These are phyloP conservation scores for Cynara cardunculus DNA, from an alignment of 129 eudicot genomes.

Conservation along the genomic window DNA sequence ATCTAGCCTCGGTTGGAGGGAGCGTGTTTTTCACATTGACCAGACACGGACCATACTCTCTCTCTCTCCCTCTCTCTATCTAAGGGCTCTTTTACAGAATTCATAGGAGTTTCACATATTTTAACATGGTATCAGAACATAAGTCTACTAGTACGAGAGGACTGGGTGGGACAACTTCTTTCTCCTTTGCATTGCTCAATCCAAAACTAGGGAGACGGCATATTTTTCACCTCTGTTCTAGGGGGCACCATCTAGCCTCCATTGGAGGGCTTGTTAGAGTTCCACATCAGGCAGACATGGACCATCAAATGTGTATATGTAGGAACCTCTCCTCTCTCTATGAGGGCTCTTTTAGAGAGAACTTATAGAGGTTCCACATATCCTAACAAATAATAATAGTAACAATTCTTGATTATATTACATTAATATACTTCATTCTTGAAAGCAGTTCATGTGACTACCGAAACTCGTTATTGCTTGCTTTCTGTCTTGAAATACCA, in stretches of 20 bases:
- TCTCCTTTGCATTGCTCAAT: neutral
- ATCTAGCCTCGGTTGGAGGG: neutral
- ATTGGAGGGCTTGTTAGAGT: neutral
- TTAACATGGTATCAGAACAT: neutral
- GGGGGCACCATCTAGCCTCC: neutral
- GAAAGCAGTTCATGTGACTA: neutral
- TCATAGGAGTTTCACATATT: neutral
- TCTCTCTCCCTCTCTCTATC: neutral
- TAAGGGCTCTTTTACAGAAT: neutral
- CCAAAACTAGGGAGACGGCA: neutral
- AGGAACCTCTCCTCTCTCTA: neutral
- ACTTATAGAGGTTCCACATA: neutral
- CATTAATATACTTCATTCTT: neutral
- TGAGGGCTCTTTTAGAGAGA: neutral
- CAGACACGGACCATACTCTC: neutral
- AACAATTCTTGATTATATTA: neutral
- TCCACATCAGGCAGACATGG: neutral
- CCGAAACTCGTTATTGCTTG: neutral
- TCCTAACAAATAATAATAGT: neutral
- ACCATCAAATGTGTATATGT: neutral
- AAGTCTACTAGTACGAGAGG: neutral
- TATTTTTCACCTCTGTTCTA: neutral
- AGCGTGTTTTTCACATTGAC: neutral
- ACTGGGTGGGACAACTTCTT: neutral
- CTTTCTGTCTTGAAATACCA: constrained; percentile 5